Evolutionary conservation across 2,329 filamentous ascomycete genomes (phyloP).

Genomic region (Sporothrix sp.): DNA sequence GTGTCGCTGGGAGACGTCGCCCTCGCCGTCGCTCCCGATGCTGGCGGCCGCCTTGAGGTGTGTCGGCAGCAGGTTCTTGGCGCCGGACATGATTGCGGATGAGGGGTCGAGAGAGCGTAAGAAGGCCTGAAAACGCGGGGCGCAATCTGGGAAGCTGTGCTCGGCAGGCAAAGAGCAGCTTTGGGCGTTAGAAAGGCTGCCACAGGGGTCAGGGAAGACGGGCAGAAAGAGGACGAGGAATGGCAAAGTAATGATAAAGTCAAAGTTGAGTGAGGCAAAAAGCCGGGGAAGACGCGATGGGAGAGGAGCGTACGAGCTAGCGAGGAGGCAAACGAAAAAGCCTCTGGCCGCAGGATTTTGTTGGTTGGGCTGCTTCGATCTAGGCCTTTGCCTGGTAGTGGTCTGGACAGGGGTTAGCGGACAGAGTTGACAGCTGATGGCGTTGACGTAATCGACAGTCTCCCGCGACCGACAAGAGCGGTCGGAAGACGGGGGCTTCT

Average conservation of each 20-base stretch:
- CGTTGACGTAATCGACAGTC: constrained; percentile 10
- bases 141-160: not conserved
- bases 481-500: too few relatives aligned
- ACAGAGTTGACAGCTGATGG: too few relatives aligned
- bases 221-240: not conserved
- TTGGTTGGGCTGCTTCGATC: not conserved
- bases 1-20: constrained; percentile 53
- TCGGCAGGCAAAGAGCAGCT: not conserved
- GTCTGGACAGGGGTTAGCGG: not conserved
- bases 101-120: not conserved
- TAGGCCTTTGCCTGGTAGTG: constrained; percentile 4
- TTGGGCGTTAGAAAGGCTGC: too few relatives aligned
- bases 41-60: constrained; percentile 61
- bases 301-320: not conserved
- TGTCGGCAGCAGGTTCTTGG: constrained; percentile 68
- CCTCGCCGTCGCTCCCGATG: constrained; percentile 34
- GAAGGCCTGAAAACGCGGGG: too few relatives aligned
- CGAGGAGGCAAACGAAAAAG: not conserved
- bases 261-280: not conserved
- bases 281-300: not conserved
- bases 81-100: constrained; percentile 55
- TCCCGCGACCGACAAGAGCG: too few relatives aligned
- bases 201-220: too few relatives aligned
- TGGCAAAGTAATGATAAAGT: not conserved
- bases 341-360: not conserved